phyloP scores from a whole-genome alignment of 176 grass and related monocot genomes.

The Chloris gayana region DNA sequence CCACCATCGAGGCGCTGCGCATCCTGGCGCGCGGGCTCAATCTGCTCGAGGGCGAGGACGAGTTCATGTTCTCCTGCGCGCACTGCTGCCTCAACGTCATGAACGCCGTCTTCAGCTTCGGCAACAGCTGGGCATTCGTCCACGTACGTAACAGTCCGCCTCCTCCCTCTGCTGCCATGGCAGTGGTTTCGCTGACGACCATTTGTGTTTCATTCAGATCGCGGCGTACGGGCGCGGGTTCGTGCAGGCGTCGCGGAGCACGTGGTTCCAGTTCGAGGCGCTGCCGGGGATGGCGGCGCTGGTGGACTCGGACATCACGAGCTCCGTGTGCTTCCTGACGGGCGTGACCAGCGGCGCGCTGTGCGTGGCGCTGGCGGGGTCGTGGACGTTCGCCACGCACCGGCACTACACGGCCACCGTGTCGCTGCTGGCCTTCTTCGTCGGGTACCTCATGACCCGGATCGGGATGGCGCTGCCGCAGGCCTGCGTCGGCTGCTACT shows the following conservation, averaged over 20 bases:
- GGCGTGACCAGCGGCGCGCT: conserved; percentile 89
- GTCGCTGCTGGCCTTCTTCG: conserved; percentile 85
- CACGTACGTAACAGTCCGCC: conserved; percentile 47
- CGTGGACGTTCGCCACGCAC: conserved; percentile 71
- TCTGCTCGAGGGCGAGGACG: conserved; percentile 94
- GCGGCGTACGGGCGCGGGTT: conserved; percentile 87
- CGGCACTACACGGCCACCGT: conserved; percentile 86
- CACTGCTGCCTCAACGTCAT: conserved; percentile 97
- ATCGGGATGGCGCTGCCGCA: conserved; percentile 99
- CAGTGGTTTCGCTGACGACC: not conserved
- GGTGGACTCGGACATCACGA: conserved; percentile 97
- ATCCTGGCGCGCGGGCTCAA: conserved; percentile 92
- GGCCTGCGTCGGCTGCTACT: conserved; percentile 96
- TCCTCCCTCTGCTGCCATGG: not conserved
- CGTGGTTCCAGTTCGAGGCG: conserved; percentile 80
- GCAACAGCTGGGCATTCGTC: conserved; percentile 98
- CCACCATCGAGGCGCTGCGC: conserved; percentile 84
- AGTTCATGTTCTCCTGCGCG: conserved; percentile 99
- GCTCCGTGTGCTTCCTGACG: conserved; percentile 87
- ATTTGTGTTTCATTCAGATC: conserved; percentile 39
- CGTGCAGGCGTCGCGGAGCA: conserved; percentile 88
- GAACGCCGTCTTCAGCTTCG: conserved; percentile 87
- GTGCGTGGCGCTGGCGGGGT: conserved; percentile 68
- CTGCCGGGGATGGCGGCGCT: conserved; percentile 64
- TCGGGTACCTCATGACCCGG: conserved; percentile 98